Evolutionary conservation across 805 yeast genomes (phyloP), one percentile per base, ranked within the genome.

Genomic region (Cyberlindnera veronae): DNA sequence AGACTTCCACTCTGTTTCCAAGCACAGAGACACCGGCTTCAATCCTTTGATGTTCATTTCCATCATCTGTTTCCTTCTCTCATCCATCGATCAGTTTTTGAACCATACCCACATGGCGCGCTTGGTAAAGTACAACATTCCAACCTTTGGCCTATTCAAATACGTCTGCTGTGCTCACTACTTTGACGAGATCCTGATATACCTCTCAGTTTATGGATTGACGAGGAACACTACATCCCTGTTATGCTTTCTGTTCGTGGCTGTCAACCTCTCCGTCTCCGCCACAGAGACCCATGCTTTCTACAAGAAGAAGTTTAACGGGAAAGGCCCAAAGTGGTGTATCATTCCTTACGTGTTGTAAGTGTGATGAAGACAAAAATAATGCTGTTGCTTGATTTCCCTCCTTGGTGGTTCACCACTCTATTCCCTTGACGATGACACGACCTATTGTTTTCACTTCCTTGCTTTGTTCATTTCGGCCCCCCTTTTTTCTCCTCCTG

Each of bases 131-230:
- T 74, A 75, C 53, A 67, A 76, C 1, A 51, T 70, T 19, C 93
- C 95, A 3, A 57, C 52, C 2, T 57, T 61, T 26, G 70, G 80
- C 1, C 47, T 77, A 34, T 82, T 82, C 55, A 58, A 58, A 31
- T 57, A 57, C n/a, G 66, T 74, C 2, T 65, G 77, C 14, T 76
- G 82, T 49, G 83, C 91, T 0, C 95, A 84, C 58, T 84, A 84
- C 50, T 62, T 79, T 15, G 82, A 81, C 56, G 95, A 84, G 54
- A 63, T 80, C 6, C 20, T 72, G 26, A 69, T 84, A 3, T 84
- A 84, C 50, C 33, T 64, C 0, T 53, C 72, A 1, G 48, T 66
- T 9, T 51, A 22, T 42, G 44, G 44, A 34, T 42, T 48, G 9
- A n/a, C 53, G 9, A 36, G 37, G 23, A 55, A 51, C 27, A 23